Evolutionary conservation across 306 rosid genomes (phyloP).

Genomic region (Cicer yamashitae): DNA sequence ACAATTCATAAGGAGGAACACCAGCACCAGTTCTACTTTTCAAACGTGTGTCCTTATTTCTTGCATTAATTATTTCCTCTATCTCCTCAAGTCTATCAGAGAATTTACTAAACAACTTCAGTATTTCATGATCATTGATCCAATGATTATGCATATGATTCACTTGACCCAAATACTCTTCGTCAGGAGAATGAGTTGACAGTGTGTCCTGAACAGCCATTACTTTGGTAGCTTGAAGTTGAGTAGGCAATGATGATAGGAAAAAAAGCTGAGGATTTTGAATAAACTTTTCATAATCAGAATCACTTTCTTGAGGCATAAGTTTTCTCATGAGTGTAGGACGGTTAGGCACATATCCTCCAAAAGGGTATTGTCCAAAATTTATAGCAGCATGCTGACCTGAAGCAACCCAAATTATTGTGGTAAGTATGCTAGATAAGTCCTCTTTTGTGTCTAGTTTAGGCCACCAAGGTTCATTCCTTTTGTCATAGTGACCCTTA

Average conservation of each 20-base stretch:
- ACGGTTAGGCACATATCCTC: constrained; percentile 93
- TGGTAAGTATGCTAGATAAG: constrained; percentile 69
- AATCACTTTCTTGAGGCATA: constrained; percentile 73
- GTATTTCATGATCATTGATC: constrained; percentile 67
- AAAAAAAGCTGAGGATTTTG: constrained; percentile 72
- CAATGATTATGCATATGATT: constrained; percentile 66
- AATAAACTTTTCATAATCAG: constrained; percentile 69
- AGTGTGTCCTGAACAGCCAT: constrained; percentile 97
- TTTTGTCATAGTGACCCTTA: constrained; percentile 85
- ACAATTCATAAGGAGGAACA: constrained; percentile 83
- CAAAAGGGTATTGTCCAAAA: constrained; percentile 97
- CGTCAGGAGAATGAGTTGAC: constrained; percentile 91
- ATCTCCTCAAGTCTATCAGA: constrained; percentile 72
- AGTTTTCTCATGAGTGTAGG: constrained; percentile 87
- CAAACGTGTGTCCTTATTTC: constrained; percentile 66
- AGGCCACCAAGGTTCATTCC: constrained; percentile 95
- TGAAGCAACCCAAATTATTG: constrained; percentile 89
- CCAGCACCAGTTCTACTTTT: constrained; percentile 91
- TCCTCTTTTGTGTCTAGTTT: constrained; percentile 73
- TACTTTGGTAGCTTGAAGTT: constrained; percentile 96
- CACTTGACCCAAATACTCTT: constrained; percentile 92
- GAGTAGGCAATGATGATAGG: constrained; percentile 86
- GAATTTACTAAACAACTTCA: constrained; percentile 58
- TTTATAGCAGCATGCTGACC: constrained; percentile 96
- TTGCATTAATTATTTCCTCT: constrained; percentile 72